phyloP scores from a whole-genome alignment of 176 grass and related monocot genomes.

The Oryza brachyantha region DNA sequence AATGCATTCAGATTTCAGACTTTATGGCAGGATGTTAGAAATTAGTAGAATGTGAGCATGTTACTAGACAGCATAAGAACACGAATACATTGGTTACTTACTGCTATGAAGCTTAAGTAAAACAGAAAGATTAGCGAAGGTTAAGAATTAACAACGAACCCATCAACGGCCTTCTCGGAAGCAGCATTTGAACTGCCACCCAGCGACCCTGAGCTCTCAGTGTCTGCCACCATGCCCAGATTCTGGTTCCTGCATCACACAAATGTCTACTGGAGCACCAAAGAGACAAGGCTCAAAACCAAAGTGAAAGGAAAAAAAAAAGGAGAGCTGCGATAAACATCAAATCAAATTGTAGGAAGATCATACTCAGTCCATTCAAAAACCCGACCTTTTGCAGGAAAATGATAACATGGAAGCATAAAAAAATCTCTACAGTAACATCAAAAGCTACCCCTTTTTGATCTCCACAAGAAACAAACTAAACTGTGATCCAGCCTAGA shows the following conservation, averaged over 20 bases:
- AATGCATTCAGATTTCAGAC: neutral
- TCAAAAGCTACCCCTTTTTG: neutral
- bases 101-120: neutral
- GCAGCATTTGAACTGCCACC: conserved; percentile 31
- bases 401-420: neutral
- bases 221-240: conserved; percentile 48
- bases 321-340: neutral
- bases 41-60: neutral
- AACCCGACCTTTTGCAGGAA: neutral
- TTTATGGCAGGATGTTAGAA: neutral
- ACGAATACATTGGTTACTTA: neutral
- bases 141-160: conserved; percentile 32
- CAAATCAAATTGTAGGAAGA: neutral
- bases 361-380: neutral
- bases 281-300: neutral
- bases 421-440: neutral
- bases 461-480: neutral
- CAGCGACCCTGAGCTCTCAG: conserved; percentile 39
- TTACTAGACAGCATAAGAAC: neutral
- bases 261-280: neutral
- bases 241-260: conserved; percentile 25
- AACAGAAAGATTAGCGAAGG: neutral
- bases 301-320: conserved; percentile 11
- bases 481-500: neutral
- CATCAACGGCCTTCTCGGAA: conserved; percentile 4